Conservation (phyloP, 1,139 yeast genomes). For the Saccharomycopsis hybrid region DNA sequence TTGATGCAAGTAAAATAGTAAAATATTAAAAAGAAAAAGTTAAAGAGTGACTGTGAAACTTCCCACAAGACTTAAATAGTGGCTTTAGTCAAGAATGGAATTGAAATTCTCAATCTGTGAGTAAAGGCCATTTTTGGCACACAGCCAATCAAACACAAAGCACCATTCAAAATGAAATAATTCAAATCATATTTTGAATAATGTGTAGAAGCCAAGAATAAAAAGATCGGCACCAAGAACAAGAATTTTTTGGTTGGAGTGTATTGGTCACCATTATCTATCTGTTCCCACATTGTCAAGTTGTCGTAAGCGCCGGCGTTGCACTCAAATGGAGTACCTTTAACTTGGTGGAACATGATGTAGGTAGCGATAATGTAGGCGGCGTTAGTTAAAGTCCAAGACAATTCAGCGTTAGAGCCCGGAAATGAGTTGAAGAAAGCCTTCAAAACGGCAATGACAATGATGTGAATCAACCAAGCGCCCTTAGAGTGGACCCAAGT, state of each 20-base stretch:
- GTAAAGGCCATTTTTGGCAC: conserved; percentile 84
- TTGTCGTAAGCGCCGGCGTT: conserved; percentile 95
- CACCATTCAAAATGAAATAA: conserved; percentile 71
- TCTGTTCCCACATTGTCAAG: conserved; percentile 98
- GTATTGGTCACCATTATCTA: conserved; percentile 94
- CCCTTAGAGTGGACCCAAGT: conserved; percentile 95
- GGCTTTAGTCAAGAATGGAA: conserved; percentile 35
- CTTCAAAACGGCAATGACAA: conserved; percentile 67
- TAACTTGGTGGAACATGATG: conserved; percentile 93
- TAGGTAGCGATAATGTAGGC: conserved; percentile 88
- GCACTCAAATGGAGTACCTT: conserved; percentile 96
- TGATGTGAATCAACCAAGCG: conserved; percentile 92
- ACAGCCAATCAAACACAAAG: conserved; percentile 74
- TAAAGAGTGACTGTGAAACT: too few species aligned
- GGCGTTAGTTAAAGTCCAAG: conserved; percentile 90
- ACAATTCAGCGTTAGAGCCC: conserved; percentile 71
- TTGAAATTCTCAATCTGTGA: conserved; percentile 69
- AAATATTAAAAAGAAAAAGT: too few species aligned
- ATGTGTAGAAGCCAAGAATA: conserved; percentile 84
- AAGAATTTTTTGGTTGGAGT: conserved; percentile 94
- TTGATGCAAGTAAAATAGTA: too few species aligned
- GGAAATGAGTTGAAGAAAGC: conserved; percentile 73
- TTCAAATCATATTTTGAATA: conserved; percentile 80
- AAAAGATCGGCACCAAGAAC: conserved; percentile 81
- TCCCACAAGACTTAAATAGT: neutral